Evolutionary conservation across 805 yeast genomes (phyloP).

Genomic region (Candida sakaeoensis): DNA sequence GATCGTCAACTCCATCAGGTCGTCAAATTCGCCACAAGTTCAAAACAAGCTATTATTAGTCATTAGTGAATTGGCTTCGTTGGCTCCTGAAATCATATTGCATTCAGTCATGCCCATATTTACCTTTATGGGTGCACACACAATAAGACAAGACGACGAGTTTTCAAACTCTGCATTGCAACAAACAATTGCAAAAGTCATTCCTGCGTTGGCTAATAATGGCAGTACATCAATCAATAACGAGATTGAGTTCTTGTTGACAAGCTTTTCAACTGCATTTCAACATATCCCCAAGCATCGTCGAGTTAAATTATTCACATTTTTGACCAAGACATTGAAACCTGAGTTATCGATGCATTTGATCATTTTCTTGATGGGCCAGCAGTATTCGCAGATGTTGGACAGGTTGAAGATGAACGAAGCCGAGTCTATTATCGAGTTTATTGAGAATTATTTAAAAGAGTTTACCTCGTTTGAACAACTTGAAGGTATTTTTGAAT

Average conservation of each 20-base stretch:
- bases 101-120: conserved; percentile 99
- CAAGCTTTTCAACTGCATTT: conserved; percentile 92
- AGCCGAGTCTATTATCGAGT: conserved; percentile 65
- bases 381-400: conserved; percentile 49
- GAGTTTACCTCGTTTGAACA: conserved; percentile 68
- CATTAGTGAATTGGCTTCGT: conserved; percentile 79
- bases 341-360: conserved; percentile 62
- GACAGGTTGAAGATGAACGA: conserved; percentile 63
- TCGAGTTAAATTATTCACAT: conserved; percentile 77
- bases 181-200: conserved; percentile 82
- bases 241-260: conserved; percentile 78
- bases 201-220: conserved; percentile 69
- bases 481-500: conserved; percentile 49
- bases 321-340: conserved; percentile 74
- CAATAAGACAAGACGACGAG: conserved; percentile 94
- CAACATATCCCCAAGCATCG: conserved; percentile 96
- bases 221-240: conserved; percentile 45
- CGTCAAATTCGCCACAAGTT: conserved; percentile 88
- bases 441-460: conserved; percentile 64
- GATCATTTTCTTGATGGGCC: conserved; percentile 74
- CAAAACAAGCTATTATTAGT: conserved; percentile 85
- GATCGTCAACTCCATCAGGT: conserved; percentile 84
- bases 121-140: conserved; percentile 98
- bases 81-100: conserved; percentile 86
- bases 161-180: conserved; percentile 90